Conservation (phyloP, 2,329 filamentous ascomycete species). For the Aspergillus melleus region DNA sequence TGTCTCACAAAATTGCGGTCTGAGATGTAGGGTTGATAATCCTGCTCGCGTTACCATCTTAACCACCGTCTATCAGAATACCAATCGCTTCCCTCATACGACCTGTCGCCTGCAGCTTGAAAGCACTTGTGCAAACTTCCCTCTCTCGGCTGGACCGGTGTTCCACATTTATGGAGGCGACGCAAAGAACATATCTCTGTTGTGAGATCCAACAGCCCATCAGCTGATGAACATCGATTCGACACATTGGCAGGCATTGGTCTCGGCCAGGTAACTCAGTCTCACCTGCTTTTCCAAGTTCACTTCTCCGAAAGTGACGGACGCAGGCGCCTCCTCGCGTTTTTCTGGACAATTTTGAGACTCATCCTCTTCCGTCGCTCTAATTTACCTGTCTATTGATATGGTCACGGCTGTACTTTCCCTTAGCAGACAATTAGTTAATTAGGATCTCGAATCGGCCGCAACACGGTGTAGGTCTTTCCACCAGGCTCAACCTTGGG, state of each 20-base stretch:
- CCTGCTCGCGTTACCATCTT: neutral
- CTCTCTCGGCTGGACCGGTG: too few species aligned
- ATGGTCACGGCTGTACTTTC: neutral
- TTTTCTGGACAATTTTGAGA: neutral
- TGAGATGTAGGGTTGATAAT: neutral
- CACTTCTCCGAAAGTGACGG: neutral
- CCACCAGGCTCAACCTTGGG: too few species aligned
- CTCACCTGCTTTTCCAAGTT: too few species aligned
- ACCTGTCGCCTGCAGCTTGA: neutral
- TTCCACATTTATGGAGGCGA: neutral
- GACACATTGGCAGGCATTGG: too few species aligned
- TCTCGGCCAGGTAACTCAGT: too few species aligned
- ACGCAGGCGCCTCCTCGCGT: neutral
- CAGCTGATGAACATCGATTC: too few species aligned
- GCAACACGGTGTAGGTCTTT: neutral
- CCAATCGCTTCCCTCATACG: neutral
- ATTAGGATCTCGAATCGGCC: neutral
- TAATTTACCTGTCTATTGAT: neutral
- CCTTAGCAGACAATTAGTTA: neutral
- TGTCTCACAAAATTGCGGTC: neutral
- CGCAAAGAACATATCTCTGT: too few species aligned
- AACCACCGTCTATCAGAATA: neutral
- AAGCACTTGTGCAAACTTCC: neutral
- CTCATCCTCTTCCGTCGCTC: too few species aligned
- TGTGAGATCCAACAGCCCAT: too few species aligned